These are phyloP conservation scores for Sanguinoderma infundibulare DNA, from an alignment of 1,284 basidiomycete genomes.

Conservation along the genomic window DNA sequence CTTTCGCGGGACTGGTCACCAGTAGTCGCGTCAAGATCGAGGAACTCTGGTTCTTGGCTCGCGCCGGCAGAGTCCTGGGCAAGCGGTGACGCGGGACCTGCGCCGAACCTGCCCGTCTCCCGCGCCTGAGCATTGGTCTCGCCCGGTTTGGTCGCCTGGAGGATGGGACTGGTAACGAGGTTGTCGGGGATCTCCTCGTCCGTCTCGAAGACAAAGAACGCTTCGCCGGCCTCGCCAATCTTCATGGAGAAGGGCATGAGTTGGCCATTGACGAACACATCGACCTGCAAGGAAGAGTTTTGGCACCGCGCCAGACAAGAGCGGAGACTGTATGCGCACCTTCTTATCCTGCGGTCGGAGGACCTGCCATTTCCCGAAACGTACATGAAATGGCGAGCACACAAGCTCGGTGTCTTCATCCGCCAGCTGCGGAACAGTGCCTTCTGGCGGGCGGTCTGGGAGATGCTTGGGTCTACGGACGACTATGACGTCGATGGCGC, in stretches of 20 bases:
- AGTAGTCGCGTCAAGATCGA: constrained; percentile 59
- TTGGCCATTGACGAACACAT: constrained; percentile 80
- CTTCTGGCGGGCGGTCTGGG: constrained; percentile 14
- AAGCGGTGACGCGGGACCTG: constrained; percentile 12
- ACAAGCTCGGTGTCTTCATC: constrained; percentile 76
- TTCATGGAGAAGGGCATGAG: constrained; percentile 96
- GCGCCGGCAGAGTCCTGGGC: constrained; percentile 38
- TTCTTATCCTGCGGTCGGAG: constrained; percentile 94
- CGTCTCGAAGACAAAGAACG: constrained; percentile 98
- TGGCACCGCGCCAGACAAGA: background rate
- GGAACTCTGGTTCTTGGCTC: constrained; percentile 62
- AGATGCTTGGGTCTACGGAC: constrained; percentile 64
- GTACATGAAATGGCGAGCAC: constrained; percentile 97
- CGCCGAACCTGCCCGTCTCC: constrained; percentile 46
- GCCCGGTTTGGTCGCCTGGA: constrained; percentile 64
- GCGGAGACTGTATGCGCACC: constrained; percentile 45
- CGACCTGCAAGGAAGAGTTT: constrained; percentile 58
- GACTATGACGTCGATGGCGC: constrained; percentile 97
- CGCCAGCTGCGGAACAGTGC: constrained; percentile 32
- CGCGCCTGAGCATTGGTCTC: constrained; percentile 31
- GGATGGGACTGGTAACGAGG: constrained; percentile 91
- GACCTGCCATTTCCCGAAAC: constrained; percentile 98
- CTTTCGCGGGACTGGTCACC: constrained; percentile 1
- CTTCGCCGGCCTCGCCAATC: constrained; percentile 97
- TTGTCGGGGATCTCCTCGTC: constrained; percentile 93